Evolutionary conservation across 139 green algal species (phyloP).

Genomic region (Volvox africanus): DNA sequence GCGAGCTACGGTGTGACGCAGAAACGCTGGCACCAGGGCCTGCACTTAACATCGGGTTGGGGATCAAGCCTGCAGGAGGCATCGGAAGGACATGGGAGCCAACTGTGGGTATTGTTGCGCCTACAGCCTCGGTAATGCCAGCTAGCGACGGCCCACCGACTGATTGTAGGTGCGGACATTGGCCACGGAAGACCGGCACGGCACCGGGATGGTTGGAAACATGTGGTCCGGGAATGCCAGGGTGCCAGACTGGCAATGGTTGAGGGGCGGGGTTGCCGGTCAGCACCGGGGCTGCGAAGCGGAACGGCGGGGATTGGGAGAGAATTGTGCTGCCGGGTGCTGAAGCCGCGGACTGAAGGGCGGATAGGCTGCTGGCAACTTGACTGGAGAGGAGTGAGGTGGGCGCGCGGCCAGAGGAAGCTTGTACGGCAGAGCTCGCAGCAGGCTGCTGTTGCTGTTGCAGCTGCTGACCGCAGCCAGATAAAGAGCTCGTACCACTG

Average conservation of each 20-base stretch:
- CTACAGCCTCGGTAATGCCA: too few species aligned
- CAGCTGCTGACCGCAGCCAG: not conserved
- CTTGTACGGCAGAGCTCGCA: not conserved
- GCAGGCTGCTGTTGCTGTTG: not conserved
- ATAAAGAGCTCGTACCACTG: not conserved
- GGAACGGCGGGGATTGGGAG: not conserved
- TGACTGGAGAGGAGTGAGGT: not conserved
- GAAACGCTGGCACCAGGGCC: too few species aligned
- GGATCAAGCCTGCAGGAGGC: too few species aligned
- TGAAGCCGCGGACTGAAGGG: not conserved
- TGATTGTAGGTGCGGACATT: not conserved
- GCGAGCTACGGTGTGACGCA: too few species aligned
- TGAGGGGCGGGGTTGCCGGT: not conserved
- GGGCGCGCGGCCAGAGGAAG: not conserved
- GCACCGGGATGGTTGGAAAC: not conserved
- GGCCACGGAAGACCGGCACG: not conserved
- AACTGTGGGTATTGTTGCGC: too few species aligned
- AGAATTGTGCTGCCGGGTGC: not conserved
- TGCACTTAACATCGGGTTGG: too few species aligned
- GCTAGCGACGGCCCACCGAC: not conserved
- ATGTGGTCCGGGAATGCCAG: not conserved
- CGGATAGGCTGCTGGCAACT: not conserved
- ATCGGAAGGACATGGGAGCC: too few species aligned
- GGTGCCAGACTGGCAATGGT: not conserved
- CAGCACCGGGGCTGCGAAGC: not conserved